Base-by-base conservation (phyloP, 805 yeast genomes). In the Cyberlindnera xishuangbannaensis region DNA sequence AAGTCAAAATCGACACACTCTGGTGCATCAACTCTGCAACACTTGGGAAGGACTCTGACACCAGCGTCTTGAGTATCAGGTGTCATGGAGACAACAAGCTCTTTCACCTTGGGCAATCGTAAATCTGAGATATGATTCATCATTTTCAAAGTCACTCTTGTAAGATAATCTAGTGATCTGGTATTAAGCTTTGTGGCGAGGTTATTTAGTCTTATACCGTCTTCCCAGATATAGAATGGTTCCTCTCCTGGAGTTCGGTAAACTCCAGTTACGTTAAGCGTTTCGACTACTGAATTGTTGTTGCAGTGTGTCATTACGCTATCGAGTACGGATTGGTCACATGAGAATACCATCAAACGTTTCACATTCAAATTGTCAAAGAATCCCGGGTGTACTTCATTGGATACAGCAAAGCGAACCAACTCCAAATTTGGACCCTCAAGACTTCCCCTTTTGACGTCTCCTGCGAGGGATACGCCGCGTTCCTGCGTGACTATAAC, bases 141-240 rank as follows among this genome's bases (percentile, higher is more conserved):
- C 30, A 28, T 28, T 28, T 20, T 28, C 17, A 28, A 7, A 6
- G 30, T 16, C 10, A 28, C 17, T 17, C 18, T 12, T 7, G 23
- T 28, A 6, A 28, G 16, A 7, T 28, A 16, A 7, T 7, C n/a
- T 10, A 28, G 18, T 5, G 30, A 15, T 6, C 5, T 5, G 7
- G 16, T 10, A 5, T 28, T n/a, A 9, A 28, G n/a, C 5, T 6
- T 5, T 14, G 12, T 13, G 9, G 14, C 30, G 12, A 28, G 9
- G 24, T 28, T 19, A 7, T 11, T 28, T 6, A 20, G 15, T 12
- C 23, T 7, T 15, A 28, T 11, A 8, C 18, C 23, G 5, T 7
- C 8, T 5, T 28, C 30, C 24, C 24, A 18, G 13, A 20, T 20
- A 12, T 28, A 15, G 16, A 10, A 17, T 5, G 20, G 11, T n/a